A percentile compares a stretch with the other conserved stretches of the same genome.
These are phyloP conservation scores for Sphaerulina musiva DNA, from an alignment of 2,329 filamentous ascomycete species.

Conservation along the genomic window DNA sequence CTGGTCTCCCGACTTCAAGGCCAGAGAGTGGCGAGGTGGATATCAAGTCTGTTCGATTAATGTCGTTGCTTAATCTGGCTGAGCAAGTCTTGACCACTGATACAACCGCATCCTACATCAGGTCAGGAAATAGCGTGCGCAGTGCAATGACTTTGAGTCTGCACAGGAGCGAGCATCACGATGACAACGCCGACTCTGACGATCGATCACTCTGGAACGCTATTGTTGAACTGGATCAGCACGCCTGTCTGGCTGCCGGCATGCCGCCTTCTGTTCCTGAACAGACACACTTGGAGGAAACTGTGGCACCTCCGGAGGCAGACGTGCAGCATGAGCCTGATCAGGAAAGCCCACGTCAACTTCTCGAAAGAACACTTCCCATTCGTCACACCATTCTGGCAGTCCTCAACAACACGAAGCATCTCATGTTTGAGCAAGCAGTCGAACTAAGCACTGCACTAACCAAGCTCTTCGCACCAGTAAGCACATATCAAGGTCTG, in stretches of 20 bases:
- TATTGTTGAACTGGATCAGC: constrained; percentile 13
- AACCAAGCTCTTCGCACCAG: constrained; percentile 11
- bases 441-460: constrained; percentile 12
- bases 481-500: constrained; percentile 7
- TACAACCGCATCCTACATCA: constrained; percentile 9
- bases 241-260: constrained; percentile 15
- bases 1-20: constrained; percentile 1
- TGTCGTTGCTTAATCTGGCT: constrained; percentile 7
- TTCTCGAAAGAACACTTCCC: constrained; percentile 7
- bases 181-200: neutral
- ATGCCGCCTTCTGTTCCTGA: constrained; percentile 5
- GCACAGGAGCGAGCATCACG: neutral
- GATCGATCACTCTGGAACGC: constrained; percentile 9
- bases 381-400: constrained; percentile 13
- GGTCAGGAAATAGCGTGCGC: constrained; percentile 9
- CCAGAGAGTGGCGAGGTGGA: constrained; percentile 6
- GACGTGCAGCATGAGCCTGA: neutral
- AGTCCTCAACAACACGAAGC: constrained; percentile 7
- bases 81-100: constrained; percentile 11
- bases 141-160: constrained; percentile 11
- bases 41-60: constrained; percentile 1
- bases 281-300: neutral
- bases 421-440: constrained; percentile 11
- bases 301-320: neutral
- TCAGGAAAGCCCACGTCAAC: neutral